Base-by-base conservation (phyloP, 352 stramenopile species). In the Globisporangium abappressorium region DNA sequence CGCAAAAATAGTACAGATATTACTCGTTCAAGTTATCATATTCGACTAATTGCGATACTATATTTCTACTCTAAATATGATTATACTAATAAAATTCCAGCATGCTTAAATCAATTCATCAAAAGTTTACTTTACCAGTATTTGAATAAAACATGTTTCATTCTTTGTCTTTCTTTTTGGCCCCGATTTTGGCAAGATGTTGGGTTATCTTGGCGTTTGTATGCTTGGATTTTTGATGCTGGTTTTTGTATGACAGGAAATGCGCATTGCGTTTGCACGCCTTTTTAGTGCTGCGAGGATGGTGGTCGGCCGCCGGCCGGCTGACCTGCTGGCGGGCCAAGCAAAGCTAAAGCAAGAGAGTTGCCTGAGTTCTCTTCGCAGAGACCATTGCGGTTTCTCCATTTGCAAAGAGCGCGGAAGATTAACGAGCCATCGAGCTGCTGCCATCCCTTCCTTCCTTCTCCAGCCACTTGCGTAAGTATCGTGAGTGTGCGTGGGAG, bases 401-500 rank as follows among this genome's bases (percentile, higher is more conserved):
- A 70, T 70, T 71, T 51, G 46, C 49, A 41, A 65, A 67, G 34
- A 56, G 59, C 65, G 33, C 51, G 49, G 30, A 60, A 41, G 28
- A 30, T 63, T 18, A 62, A n/a, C 28, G 33, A 12, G 22, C 26
- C 49, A 51, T 26, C 33, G 49, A 24, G 54, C 62, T 55, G 22
- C 62, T 46, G 33, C 20, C 26, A 34, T 56, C 57, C 30, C 33
- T 57, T 51, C 49, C 24, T 11, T 54, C 34, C 36, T 61, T 63
- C 41, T 34, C 46, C 51, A 34, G 60, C 66, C 62, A 68, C 60
- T 68, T 72, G 62, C 60, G 62, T 68, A 72, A 72, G 57, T 67
- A 68, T 72, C 60, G 66, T 68, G 61, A 68, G 66, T 68, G 66
- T 59, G 62, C 54, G 53, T 43, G 65, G n/a, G 55, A 57, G 64